Evolutionary conservation across 2,329 filamentous ascomycete species (phyloP).

Genomic region (Penicillium psychrosexuale): DNA sequence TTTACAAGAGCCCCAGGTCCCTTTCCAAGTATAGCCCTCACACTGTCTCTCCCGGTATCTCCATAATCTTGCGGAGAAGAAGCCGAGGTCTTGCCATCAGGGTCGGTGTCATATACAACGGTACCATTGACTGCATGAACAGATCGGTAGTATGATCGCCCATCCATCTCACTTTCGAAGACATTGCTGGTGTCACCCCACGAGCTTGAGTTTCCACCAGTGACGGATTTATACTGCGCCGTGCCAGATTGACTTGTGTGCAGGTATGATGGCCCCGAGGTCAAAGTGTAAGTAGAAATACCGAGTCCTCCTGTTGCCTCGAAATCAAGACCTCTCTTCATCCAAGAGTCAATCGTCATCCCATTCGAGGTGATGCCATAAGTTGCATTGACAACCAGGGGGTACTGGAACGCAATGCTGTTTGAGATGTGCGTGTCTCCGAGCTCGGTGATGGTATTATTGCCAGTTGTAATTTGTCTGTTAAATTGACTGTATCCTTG

Average conservation of each 20-base stretch:
- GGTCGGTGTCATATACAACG: constrained; percentile 20
- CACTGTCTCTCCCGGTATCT: not conserved
- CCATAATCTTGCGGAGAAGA: not conserved
- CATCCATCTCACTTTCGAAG: constrained; percentile 25
- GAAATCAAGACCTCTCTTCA: constrained; percentile 51
- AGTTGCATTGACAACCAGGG: constrained; percentile 57
- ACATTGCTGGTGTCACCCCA: constrained; percentile 29
- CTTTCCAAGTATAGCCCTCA: not conserved
- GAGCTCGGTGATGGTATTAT: constrained; percentile 19
- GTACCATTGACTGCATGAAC: constrained; percentile 29
- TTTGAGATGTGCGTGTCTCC: constrained; percentile 39
- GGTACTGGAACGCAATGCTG: constrained; percentile 54
- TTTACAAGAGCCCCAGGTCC: not conserved
- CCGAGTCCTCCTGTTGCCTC: constrained; percentile 40
- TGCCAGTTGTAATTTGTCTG: constrained; percentile 52
- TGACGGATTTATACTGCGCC: constrained; percentile 26
- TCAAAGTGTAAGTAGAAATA: constrained; percentile 60
- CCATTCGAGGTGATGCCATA: constrained; percentile 45
- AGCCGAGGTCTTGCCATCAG: not conserved
- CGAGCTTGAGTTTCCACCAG: constrained; percentile 24
- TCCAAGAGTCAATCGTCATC: constrained; percentile 49
- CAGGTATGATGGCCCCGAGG: constrained; percentile 26
- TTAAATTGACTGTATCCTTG: constrained; percentile 55
- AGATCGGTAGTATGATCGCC: constrained; percentile 20
- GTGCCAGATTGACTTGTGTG: constrained; percentile 30